Evolutionary conservation across 495 filamentous ascomycete species (phyloP), one percentile per base, ranked within the genome.

Genomic region (Podospora pseudoanserina): DNA sequence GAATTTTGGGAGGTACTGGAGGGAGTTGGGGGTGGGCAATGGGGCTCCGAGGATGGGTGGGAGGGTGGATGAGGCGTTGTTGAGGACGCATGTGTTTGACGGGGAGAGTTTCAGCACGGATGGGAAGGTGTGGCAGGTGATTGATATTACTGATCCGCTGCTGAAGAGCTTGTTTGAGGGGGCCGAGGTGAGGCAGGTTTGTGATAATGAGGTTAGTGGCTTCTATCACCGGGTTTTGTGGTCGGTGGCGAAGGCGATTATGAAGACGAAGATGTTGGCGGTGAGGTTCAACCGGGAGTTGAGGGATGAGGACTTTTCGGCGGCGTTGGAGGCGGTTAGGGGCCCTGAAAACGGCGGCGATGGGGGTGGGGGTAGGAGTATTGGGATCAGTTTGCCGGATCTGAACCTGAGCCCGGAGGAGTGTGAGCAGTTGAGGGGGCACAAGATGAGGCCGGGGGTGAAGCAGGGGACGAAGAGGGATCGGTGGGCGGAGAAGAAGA

Each of bases 81-180:
- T 78, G 39, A 77, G 81, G 63, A 86, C 82, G 53, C 95, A 97
- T 78, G 76, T 94, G 19, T 99, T 97, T 77, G 90, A 94, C 60
- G 94, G 95, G 53, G 76, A 86, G 56, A 79, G 75, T 0, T 80
- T 93, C 30, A 84, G 84, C 11, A 79, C 82, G 5, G 92, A 95
- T 73, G 93, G 93, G 2, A 91, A 93, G 60, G 87, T 93, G 67
- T 99, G 92, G 90, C 95, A 97, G 82, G 84, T 94, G 34, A 96
- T 94, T 79, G 95, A 99, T 76, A 90, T 99, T 66, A 88, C 86
- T 0, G 94, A 97, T 73, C 91, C 93, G 0, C 72, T 94, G 9
- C 75, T 94, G 20, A 77, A 79, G 1, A 59, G 74, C 0, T 73
- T 94, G 4, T 80, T 91, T 13, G 77, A 82, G 4, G 75, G 82